Conservation (phyloP, 768 basidiomycete genomes). For the Pisolithus tinctorius region DNA sequence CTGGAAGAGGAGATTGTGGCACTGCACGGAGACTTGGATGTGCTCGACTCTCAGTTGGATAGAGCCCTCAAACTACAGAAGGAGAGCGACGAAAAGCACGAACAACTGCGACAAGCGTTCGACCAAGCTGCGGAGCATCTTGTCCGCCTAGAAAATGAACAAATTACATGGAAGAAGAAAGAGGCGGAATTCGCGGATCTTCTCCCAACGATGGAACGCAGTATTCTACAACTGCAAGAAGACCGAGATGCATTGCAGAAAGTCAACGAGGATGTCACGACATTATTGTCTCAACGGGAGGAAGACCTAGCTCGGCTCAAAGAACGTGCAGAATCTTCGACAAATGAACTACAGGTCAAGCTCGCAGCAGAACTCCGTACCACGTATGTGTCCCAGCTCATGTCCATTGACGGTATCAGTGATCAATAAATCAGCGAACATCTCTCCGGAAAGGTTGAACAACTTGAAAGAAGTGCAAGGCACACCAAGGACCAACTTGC, state of each 20-base stretch:
- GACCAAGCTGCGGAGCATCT: slow-evolving; percentile 84
- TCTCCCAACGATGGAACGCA: slow-evolving; percentile 49
- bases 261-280: slow-evolving; percentile 62
- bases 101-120: slow-evolving; percentile 63
- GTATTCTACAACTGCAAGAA: slow-evolving; percentile 49
- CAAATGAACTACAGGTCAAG: slow-evolving; percentile 67
- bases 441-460: slow-evolving; percentile 50
- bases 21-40: slow-evolving; percentile 77
- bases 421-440: slow-evolving; percentile 44
- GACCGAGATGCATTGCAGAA: slow-evolving; percentile 61
- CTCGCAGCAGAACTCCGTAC: slow-evolving; percentile 57
- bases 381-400: slow-evolving; percentile 39
- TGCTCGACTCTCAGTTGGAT: slow-evolving; percentile 80
- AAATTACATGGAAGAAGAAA: slow-evolving; percentile 54
- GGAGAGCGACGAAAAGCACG: slow-evolving; percentile 73
- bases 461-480: slow-evolving; percentile 61
- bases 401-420: not conserved
- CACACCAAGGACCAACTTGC: slow-evolving; percentile 70
- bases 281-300: slow-evolving; percentile 64
- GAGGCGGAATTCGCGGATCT: slow-evolving; percentile 61
- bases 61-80: slow-evolving; percentile 72
- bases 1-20: slow-evolving; percentile 80
- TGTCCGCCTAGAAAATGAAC: slow-evolving; percentile 71
- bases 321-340: slow-evolving; percentile 61
- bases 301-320: slow-evolving; percentile 70